Evolutionary conservation across 176 grass and related monocot genomes (phyloP), one percentile per base, ranked within the genome.

Genomic region (Triticum dicoccoides): DNA sequence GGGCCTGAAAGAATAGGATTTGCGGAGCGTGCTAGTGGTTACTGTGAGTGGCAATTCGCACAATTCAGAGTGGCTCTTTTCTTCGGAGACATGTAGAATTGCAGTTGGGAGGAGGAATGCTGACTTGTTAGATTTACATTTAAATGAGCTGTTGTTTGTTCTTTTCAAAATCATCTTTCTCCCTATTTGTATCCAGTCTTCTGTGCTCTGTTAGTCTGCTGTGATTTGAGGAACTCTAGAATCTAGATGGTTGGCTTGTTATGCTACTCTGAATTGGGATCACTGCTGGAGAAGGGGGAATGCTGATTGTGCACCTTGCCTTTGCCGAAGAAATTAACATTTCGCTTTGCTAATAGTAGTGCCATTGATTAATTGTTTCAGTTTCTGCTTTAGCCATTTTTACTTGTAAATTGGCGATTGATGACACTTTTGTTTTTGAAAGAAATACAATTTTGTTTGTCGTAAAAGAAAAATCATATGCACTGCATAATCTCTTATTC

Each of bases 321-420:
- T 85, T 86, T 69, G 44, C 33, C 9, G 33, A 17, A 69, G 34
- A 45, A 80, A 75, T 80, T 76, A 27, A 39, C 14, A 18, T 54
- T 76, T 73, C 21, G 1, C 56, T 67, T 54, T 74, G 61, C 33
- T 2, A 67, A 13, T 37, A 6, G 5, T 61, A 18, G 37, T 65
- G 24, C 8, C n/a, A 15, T 4, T 47, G 9, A 4, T 61, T 65
- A 6, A 24, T 83, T 79, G 73, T 78, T 73, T 83, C 12, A 33
- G 14, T 65, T 24, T 11, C 1, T 56, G 44, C 38, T 71, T 77
- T 49, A 6, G 30, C 42, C 56, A 14, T 56, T 66, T n/a, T n/a
- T 64, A 25, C 4, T 88, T 83, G 62, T 76, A 34, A 45, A 2
- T 35, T 76, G 59, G 17, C 15, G 56, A 61, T 33, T 67, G 76